A percentile compares a stretch with the other conserved stretches of the same genome.
Conservation (phyloP, 2,329 filamentous ascomycete genomes). For the Alternaria sp. region DNA sequence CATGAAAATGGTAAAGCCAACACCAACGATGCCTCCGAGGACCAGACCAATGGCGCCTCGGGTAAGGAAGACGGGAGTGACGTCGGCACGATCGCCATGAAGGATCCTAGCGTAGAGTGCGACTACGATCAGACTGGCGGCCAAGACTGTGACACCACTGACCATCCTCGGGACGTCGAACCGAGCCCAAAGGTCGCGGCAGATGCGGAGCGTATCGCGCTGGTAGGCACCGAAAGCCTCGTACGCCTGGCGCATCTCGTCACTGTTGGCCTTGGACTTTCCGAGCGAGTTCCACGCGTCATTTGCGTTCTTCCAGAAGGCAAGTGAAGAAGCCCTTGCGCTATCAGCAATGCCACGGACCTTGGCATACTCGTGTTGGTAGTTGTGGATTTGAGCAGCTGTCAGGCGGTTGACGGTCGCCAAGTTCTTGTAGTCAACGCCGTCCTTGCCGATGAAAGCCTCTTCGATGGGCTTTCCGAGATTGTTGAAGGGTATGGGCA, state of each 20-base stretch:
- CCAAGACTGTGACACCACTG: conserved; percentile 75
- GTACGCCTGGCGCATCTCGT: conserved; percentile 54
- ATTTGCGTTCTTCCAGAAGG: conserved; percentile 67
- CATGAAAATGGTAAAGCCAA: conserved; percentile 54
- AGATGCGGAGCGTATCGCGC: conserved; percentile 76
- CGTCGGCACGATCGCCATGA: conserved; percentile 59
- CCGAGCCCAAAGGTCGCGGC: conserved; percentile 85
- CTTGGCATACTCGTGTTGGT: conserved; percentile 81
- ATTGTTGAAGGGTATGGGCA: conserved; percentile 96
- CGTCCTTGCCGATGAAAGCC: conserved; percentile 77
- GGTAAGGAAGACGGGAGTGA: conserved; percentile 61
- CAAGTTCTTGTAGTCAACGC: conserved; percentile 76
- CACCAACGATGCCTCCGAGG: conserved; percentile 50
- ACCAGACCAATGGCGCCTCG: conserved; percentile 58
- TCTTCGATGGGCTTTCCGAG: conserved; percentile 92
- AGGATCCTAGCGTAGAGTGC: conserved; percentile 73
- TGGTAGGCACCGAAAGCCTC: conserved; percentile 76
- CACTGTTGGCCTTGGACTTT: conserved; percentile 39
- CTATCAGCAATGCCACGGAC: conserved; percentile 72
- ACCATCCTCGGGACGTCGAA: conserved; percentile 90
- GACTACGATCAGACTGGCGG: conserved; percentile 70
- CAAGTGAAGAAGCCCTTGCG: conserved; percentile 61
- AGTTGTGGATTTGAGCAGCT: conserved; percentile 85
- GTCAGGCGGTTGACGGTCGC: conserved; percentile 78
- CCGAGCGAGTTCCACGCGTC: conserved; percentile 58